A percentile compares a stretch with the other conserved stretches of the same genome.
phyloP scores from a whole-genome alignment of 169 alveolate genomes.

The Cystoisospora suis region DNA sequence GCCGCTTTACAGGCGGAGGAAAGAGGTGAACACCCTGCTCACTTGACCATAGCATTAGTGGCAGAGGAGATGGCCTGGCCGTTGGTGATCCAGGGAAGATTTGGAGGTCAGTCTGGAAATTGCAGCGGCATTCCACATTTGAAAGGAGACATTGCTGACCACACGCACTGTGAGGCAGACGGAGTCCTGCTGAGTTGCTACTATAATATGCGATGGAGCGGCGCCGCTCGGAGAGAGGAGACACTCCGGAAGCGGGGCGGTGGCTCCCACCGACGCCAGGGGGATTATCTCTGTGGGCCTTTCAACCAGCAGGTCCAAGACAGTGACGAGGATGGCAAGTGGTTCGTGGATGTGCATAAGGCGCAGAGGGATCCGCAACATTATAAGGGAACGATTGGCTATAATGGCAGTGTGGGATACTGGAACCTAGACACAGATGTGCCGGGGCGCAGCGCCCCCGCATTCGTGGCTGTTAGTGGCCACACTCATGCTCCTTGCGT shows the following conservation, averaged over 20 bases:
- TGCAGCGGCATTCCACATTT: conserved; percentile 24
- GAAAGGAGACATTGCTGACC: not conserved
- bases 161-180: conserved; percentile 2
- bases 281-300: conserved; percentile 11
- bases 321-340: not conserved
- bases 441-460: not conserved
- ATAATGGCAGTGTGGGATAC: conserved; percentile 7
- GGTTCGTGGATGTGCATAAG: conserved; percentile 39
- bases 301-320: not conserved
- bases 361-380: conserved; percentile 9
- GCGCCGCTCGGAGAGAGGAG: conserved; percentile 32
- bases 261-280: not conserved
- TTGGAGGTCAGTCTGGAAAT: not conserved
- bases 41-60: conserved; percentile 25
- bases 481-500: not conserved
- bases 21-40: too few species aligned
- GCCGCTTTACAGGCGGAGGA: too few species aligned
- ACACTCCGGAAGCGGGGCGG: conserved; percentile 7
- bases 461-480: conserved; percentile 19
- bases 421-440: conserved; percentile 31
- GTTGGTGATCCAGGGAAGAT: conserved; percentile 11
- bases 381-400: conserved; percentile 30
- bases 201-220: conserved; percentile 11
- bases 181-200: conserved; percentile 34
- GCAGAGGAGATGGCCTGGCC: conserved; percentile 31